A percentile compares a stretch with the other conserved stretches of the same genome.
Evolutionary conservation across 2,329 filamentous ascomycete genomes (phyloP).

Genomic region (Biscogniauxia marginata): DNA sequence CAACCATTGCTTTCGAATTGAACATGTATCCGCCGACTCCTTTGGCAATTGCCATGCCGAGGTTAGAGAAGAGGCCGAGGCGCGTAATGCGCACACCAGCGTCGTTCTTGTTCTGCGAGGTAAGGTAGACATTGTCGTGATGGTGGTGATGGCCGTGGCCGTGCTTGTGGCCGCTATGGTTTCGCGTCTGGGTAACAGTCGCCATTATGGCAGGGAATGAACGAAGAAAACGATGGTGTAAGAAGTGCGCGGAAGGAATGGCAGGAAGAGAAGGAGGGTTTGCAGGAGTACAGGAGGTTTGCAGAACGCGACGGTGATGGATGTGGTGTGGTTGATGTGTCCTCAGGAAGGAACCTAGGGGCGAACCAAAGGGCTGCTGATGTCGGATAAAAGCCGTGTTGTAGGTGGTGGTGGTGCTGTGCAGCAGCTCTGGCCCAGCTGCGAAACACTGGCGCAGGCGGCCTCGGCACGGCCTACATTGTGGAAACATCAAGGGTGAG

Average conservation of each 20-base stretch:
- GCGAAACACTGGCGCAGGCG: conserved; percentile 24
- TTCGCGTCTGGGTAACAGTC: conserved; percentile 45
- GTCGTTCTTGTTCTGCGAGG: conserved; percentile 81
- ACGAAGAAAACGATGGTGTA: conserved; percentile 11
- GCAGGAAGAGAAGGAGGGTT: conserved; percentile 11
- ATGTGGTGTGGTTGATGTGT: conserved; percentile 21
- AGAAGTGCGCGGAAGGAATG: conserved; percentile 14
- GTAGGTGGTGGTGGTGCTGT: conserved; percentile 9
- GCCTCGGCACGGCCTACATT: conserved; percentile 27
- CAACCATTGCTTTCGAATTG: conserved; percentile 89
- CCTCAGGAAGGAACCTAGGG: conserved; percentile 15
- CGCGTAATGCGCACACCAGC: conserved; percentile 91
- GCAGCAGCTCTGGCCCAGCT: conserved; percentile 19
- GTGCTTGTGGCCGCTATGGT: conserved; percentile 54
- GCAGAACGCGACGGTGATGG: conserved; percentile 22
- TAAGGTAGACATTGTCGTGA: conserved; percentile 82
- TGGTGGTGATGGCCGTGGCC: conserved; percentile 68
- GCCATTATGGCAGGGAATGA: conserved; percentile 27
- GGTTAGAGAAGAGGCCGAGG: conserved; percentile 83
- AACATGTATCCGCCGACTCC: conserved; percentile 90
- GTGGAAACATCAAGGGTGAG: conserved; percentile 22
- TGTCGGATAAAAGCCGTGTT: conserved; percentile 13
- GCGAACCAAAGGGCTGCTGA: conserved; percentile 7
- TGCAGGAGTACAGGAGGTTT: conserved; percentile 16
- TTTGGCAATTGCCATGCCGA: conserved; percentile 92